These are phyloP conservation scores for Clohesyomyces aquaticus DNA, from an alignment of 495 filamentous ascomycete genomes.

Conservation along the genomic window DNA sequence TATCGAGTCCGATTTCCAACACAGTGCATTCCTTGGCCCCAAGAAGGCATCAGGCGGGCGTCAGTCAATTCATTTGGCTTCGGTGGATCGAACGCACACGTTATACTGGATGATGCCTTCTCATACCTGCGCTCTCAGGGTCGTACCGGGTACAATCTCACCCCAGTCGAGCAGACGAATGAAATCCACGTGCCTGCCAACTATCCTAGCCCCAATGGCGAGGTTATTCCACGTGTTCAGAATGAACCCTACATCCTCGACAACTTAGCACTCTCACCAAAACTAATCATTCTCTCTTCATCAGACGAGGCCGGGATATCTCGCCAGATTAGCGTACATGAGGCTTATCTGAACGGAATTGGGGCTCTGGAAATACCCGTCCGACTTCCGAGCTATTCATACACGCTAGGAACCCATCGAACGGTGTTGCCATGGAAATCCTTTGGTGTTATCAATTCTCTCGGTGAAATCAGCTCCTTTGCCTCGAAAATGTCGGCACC, in stretches of 20 bases:
- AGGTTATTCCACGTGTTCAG: no score
- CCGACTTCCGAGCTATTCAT: neutral
- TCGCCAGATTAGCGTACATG: neutral
- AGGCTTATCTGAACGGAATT: neutral
- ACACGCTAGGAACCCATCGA: neutral
- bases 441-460: neutral
- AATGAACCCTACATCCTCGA: no score
- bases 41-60: slow-evolving; percentile 40
- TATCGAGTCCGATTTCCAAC: slow-evolving; percentile 23
- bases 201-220: no score
- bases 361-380: neutral
- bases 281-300: neutral
- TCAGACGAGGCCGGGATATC: neutral
- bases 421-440: neutral
- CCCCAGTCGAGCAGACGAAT: neutral
- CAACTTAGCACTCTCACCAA: neutral
- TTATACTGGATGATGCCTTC: slow-evolving; percentile 47
- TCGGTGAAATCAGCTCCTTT: neutral
- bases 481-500: neutral
- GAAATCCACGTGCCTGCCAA: no score
- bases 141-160: slow-evolving; percentile 6
- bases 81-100: slow-evolving; percentile 43
- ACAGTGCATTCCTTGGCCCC: slow-evolving; percentile 39
- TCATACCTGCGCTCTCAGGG: neutral
- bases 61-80: slow-evolving; percentile 41